Base-by-base conservation (phyloP, 2,329 filamentous ascomycete genomes). In the Talaromyces verruculosus region DNA sequence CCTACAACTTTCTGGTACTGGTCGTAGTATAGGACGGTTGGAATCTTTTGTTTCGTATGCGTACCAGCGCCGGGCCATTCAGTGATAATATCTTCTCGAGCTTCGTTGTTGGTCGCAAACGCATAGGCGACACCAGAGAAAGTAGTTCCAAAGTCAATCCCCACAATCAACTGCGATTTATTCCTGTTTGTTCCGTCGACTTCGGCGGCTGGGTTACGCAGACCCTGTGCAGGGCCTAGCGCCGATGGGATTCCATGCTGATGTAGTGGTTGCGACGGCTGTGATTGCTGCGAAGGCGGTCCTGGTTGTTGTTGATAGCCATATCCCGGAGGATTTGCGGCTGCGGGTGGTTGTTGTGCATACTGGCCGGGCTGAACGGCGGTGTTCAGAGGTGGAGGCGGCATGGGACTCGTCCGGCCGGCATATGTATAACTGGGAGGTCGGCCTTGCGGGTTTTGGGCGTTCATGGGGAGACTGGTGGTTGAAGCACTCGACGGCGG, bases 1-100 rank as follows among this genome's bases (percentile, higher is more conserved):
- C 95, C 95, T n/a, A 98, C 95, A 59, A 99, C 95, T 80, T 98
- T 97, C 76, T 99, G 95, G 79, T 97, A 97, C 81, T 98, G 94
- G 77, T 99, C 95, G 77, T 99, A 99, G 84, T 99, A 99, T 68
- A 99, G 87, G n/a, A 99, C 95, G 15, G 95, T 98, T 17, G 95
- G 95, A 72, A 99, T 98, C 95, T 99, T 99, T 82, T 99, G 95
- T 82, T 98, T 98, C 61, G 95, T 97, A 78, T 97, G 94, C 65
- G 95, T 97, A 71, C 95, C 95, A 41, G 95, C 93, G 72, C 95
- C 95, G 30, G 95, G 95, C 95, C 95, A 99, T 82, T 99, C 95
- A 69, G 94, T 96, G 73, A 99, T 99, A 73, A 98, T 98, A 79
- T 98, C 94, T 80, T 98, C 95, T 79, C 97, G 96, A 67, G 93